Conservation (phyloP, 2,329 filamentous ascomycete species). For the Talaromyces sp. region DNA sequence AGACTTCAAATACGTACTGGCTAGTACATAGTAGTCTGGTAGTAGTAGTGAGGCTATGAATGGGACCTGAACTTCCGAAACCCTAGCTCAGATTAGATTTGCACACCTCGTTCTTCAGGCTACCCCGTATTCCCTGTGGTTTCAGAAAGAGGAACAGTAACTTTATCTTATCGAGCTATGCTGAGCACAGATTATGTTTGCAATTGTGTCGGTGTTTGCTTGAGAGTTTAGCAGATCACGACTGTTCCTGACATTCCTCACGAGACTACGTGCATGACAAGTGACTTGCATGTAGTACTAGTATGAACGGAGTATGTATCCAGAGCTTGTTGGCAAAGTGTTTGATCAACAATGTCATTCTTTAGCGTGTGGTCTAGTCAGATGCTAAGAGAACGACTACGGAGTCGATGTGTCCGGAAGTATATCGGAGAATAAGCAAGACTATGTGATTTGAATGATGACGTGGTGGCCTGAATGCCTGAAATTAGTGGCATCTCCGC, state of each 20-base stretch:
- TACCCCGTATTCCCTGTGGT: neutral
- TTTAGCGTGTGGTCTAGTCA: neutral
- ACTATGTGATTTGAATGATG: neutral
- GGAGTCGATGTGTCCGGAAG: neutral
- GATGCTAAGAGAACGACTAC: neutral
- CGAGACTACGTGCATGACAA: neutral
- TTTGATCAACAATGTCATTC: neutral
- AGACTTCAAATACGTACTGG: neutral
- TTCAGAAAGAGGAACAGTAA: neutral
- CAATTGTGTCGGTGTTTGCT: neutral
- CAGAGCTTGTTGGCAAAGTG: neutral
- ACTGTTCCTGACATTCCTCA: conserved; percentile 3
- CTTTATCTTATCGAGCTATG: neutral
- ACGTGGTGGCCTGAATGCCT: conserved; percentile 2
- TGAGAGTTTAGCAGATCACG: neutral
- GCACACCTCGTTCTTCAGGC: neutral
- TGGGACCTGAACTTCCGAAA: neutral
- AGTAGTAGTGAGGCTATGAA: neutral
- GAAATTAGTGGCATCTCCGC: neutral
- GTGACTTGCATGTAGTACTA: neutral
- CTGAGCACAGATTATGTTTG: too few relatives aligned
- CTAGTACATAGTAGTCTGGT: neutral
- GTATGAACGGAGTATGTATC: neutral
- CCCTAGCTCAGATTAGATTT: neutral
- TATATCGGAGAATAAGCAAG: neutral